Evolutionary conservation across 164 flowering plant genomes (phyloP).

Genomic region (Vitis rupestris): DNA sequence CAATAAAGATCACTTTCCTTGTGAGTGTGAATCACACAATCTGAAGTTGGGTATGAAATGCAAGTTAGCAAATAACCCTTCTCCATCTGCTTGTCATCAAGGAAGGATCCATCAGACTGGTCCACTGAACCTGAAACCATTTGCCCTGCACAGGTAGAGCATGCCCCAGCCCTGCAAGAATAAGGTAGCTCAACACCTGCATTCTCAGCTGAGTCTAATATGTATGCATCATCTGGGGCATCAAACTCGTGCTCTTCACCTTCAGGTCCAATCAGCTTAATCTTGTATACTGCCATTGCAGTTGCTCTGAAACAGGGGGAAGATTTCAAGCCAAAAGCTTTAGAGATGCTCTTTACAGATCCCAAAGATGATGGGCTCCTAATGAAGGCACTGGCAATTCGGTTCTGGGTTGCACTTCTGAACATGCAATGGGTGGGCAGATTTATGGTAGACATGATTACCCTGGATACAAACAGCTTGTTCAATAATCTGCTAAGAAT

Average conservation of each 20-base stretch:
- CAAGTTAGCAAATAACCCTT: conserved; percentile 69
- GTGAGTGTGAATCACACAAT: conserved; percentile 77
- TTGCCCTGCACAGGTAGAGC: conserved; percentile 80
- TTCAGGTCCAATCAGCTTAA: conserved; percentile 64
- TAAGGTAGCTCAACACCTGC: conserved; percentile 81
- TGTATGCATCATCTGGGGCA: conserved; percentile 65
- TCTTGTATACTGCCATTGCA: conserved; percentile 63
- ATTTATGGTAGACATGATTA: conserved; percentile 27
- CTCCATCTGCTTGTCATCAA: conserved; percentile 56
- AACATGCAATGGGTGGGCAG: conserved; percentile 32
- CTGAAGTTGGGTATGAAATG: conserved; percentile 61
- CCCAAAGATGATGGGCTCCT: conserved; percentile 36
- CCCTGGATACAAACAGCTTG: conserved; percentile 11
- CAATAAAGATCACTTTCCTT: conserved; percentile 67
- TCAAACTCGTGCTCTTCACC: conserved; percentile 65
- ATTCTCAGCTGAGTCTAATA: conserved; percentile 66
- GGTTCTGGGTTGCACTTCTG: conserved; percentile 16
- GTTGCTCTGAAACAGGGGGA: conserved; percentile 35
- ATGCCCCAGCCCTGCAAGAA: conserved; percentile 84
- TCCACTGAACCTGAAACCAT: conserved; percentile 55
- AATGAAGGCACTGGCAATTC: conserved; percentile 15
- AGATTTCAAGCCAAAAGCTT: conserved; percentile 49
- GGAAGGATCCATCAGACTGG: conserved; percentile 80
- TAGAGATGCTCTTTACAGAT: conserved; percentile 42
- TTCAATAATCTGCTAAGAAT: neutral